Base-by-base conservation (phyloP, 2,329 filamentous ascomycete species). In the Penicillium italicum region DNA sequence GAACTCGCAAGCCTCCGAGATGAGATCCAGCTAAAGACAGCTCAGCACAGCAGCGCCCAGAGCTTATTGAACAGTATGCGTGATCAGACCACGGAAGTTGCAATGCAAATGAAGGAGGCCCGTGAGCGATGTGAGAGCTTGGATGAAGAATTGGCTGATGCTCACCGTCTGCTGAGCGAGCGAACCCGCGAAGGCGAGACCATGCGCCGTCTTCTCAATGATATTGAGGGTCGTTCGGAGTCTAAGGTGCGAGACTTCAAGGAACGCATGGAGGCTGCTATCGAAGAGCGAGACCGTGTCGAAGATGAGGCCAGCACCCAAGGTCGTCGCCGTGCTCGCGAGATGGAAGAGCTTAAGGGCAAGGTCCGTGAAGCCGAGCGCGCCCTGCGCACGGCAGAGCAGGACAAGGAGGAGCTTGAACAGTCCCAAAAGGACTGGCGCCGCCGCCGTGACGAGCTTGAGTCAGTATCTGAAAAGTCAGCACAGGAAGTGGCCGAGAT, bases 261-360 rank as follows among this genome's bases (percentile, higher is more conserved):
- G 51, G 86, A 90, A 55, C 85, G 88, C 2, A 87, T 97, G 81
- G 93, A 97, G 67, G 81, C 89, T 1, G 92, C 92, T 0, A 82
- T 96, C n/a, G 92, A 97, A 71, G 94, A 99, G 73, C 85, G 94
- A 18, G 94, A 99, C 70, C 85, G 91, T 2, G 87, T 91, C 2
- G 93, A 99, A 73, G 92, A 97, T 60, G 92, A 97, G 74, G 86
- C 91, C 3, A 90, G 85, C 66, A 88, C 86, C 0, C 81, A 89
- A 46, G 89, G 88, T 12, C 83, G 93, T 50, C 84, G 89, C 41
- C 86, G 87, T 58, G 84, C 89, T 7, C 82, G 92, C 45, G 94
- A 97, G 77, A 80, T 90, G 3, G 94, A 97, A 70, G 93, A 97
- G 63, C 78, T 96, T 37, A 91, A 88, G 72, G 80, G 81, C 48